Percentiles rank a stretch among this genome's conserved stretches.
phyloP scores from a whole-genome alignment of 805 yeast species.

The Cyberlindnera sargentensis region DNA sequence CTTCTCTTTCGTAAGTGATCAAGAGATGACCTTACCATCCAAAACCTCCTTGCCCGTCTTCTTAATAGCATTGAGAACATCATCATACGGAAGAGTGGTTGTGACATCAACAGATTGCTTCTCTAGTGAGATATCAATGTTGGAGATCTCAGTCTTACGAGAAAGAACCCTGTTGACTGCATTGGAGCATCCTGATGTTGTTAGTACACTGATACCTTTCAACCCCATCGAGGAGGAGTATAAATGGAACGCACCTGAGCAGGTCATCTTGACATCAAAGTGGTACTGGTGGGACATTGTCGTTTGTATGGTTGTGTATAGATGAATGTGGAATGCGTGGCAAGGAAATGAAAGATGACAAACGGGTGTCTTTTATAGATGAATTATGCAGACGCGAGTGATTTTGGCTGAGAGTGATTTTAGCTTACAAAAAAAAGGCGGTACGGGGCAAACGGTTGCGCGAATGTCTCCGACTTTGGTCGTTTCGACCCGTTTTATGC shows the following conservation, averaged over 20 bases:
- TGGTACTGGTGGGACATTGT: constrained; percentile 51
- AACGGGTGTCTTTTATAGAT: no score
- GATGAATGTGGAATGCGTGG: no score
- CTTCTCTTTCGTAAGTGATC: background rate
- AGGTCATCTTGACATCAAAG: constrained; percentile 78
- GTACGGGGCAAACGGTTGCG: no score
- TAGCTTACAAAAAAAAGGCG: no score
- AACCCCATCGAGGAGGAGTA: background rate
- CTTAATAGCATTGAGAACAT: constrained; percentile 70
- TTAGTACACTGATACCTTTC: background rate
- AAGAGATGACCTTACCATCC: constrained; percentile 47
- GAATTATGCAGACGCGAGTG: no score
- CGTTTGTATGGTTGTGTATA: background rate
- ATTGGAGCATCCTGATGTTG: constrained; percentile 59
- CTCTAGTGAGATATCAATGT: constrained; percentile 68
- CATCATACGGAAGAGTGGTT: constrained; percentile 61
- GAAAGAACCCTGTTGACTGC: constrained; percentile 77
- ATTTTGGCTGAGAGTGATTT: no score
- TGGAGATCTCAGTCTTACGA: constrained; percentile 66
- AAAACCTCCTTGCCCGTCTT: constrained; percentile 88
- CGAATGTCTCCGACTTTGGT: no score
- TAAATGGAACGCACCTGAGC: constrained; percentile 42
- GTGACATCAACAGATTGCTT: constrained; percentile 76
- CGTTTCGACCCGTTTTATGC: no score
- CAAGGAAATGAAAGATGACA: no score